Percentiles rank a stretch among this genome's conserved stretches.
phyloP scores from a whole-genome alignment of 352 stramenopile species.

The Phytophthora brassicae region DNA sequence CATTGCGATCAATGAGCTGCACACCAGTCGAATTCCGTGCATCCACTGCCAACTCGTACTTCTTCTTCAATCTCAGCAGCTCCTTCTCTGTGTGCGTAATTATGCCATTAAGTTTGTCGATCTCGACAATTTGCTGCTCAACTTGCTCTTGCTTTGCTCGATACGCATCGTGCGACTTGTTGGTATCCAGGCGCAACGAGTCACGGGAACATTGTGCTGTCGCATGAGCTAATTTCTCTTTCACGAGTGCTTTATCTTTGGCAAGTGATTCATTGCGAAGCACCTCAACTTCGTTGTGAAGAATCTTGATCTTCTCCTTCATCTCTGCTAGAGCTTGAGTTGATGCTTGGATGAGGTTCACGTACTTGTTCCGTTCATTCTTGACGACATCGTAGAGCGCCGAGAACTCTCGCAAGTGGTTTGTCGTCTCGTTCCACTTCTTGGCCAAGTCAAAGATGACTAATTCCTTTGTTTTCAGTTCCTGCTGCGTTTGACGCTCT shows the following conservation, averaged over 20 bases:
- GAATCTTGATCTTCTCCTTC: slow-evolving; percentile 96
- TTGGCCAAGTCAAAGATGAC: slow-evolving; percentile 94
- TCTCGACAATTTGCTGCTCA: slow-evolving; percentile 95
- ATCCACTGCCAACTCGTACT: slow-evolving; percentile 89
- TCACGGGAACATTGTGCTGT: slow-evolving; percentile 90
- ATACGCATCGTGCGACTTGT: slow-evolving; percentile 90
- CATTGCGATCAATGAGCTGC: slow-evolving; percentile 94
- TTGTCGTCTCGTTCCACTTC: slow-evolving; percentile 93
- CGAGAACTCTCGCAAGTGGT: slow-evolving; percentile 92
- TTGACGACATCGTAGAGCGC: slow-evolving; percentile 95
- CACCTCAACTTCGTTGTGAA: slow-evolving; percentile 95
- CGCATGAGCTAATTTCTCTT: slow-evolving; percentile 87
- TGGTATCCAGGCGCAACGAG: slow-evolving; percentile 87
- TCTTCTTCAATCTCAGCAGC: slow-evolving; percentile 92
- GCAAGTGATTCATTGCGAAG: slow-evolving; percentile 90
- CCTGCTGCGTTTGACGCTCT: slow-evolving; percentile 85
- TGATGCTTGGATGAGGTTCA: slow-evolving; percentile 92
- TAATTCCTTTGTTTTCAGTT: slow-evolving; percentile 94
- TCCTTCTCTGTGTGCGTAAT: slow-evolving; percentile 91
- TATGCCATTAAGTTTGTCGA: slow-evolving; percentile 94
- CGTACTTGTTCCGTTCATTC: slow-evolving; percentile 96
- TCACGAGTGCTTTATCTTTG: slow-evolving; percentile 92
- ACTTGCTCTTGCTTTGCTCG: slow-evolving; percentile 89
- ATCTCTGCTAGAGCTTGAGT: slow-evolving; percentile 94
- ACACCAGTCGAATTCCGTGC: slow-evolving; percentile 88